Evolutionary conservation across 2,329 filamentous ascomycete genomes (phyloP), one percentile per base, ranked within the genome.

Genomic region (Cytospora schulzeri): DNA sequence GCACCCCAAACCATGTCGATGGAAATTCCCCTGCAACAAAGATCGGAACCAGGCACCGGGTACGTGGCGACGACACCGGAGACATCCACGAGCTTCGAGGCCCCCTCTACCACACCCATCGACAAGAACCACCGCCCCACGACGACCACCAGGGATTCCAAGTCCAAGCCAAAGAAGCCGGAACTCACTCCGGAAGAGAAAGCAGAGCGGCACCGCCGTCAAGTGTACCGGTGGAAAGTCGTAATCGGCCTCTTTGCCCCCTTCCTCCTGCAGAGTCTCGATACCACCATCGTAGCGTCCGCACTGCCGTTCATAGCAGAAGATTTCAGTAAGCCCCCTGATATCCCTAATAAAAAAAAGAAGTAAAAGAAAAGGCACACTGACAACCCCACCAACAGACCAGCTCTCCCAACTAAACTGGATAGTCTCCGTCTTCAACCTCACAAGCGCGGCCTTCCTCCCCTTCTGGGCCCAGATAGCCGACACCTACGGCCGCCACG

Each of bases 351-450:
- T 5, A 31, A n/a, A n/a, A n/a, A n/a, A 33, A 12, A 35, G 33
- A 14, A 14, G 33, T 14, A 3, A 35, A 11, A 35, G 33, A 4
- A 11, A 35, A 11, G 12, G 5, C 19, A 19, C 33, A 57, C 66
- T 66, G 28, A 55, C 11, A 19, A 19, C 19, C 29, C 1, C 31
- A 9, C 29, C 29, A 31, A 15, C 63, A 83, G 82, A 80, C 66
- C 72, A 86, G 70, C 71, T 86, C 5, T 79, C 83, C 22, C 83
- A 88, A 69, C 78, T 89, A 2, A 90, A 88, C 70, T 90, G 87
- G 87, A 88, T 91, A 70, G 84, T 90, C 22, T 88, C 88, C 0
- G 80, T 87, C 8, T 91, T 90, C 74, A 90, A 87, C 60, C 77
- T 91, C 17, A 88, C 87, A 0, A 85, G 85, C 0, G 87, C 88